Evolutionary conservation across 306 rosid genomes (phyloP), one percentile per base, ranked within the genome.

Genomic region (Arachis hypogaea): DNA sequence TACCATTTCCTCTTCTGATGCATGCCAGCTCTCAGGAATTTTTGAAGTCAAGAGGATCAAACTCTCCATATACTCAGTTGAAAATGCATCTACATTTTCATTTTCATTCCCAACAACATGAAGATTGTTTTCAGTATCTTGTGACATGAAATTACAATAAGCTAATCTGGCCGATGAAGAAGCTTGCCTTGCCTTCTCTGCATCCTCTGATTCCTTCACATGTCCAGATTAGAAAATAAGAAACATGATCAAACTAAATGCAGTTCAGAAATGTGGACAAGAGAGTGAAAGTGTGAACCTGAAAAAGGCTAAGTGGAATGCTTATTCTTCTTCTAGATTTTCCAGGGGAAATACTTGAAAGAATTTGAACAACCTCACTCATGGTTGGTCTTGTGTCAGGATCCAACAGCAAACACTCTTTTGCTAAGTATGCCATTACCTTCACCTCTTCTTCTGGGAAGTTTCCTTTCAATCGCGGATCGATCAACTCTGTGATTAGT

Each of bases 291-390:
- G 63, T 57, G 50, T 8, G 78, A 68, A 92, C 97, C 97, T 89
- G 95, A 69, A 86, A 85, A 82, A 87, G 70, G 64, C 84, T 77
- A 62, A 79, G 61, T 42, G 91, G 84, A 66, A 88, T 68, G 79
- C 77, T 87, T 80, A 71, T 77, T 65, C 82, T 87, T 81, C 92
- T 91, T 79, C 87, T 89, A 63, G 93, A 91, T 78, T 82, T 89
- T 68, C 84, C 87, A 22, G 96, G 96, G 49, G 89, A 77, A 59
- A 92, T 86, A 47, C 88, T 83, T 44, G 97, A 94, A 65, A 92
- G 89, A 66, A 94, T 85, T 80, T 89, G 96, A 89, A 94, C 97
- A 71, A 92, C 95, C 82, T 94, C 99, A 71, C 96, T 89, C 99
- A 89, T 94, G 8, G 90, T 86, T 68, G 99, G 99, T 71, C 99